phyloP scores from a whole-genome alignment of 1,284 basidiomycete genomes.

The Sphagnurus paluster region DNA sequence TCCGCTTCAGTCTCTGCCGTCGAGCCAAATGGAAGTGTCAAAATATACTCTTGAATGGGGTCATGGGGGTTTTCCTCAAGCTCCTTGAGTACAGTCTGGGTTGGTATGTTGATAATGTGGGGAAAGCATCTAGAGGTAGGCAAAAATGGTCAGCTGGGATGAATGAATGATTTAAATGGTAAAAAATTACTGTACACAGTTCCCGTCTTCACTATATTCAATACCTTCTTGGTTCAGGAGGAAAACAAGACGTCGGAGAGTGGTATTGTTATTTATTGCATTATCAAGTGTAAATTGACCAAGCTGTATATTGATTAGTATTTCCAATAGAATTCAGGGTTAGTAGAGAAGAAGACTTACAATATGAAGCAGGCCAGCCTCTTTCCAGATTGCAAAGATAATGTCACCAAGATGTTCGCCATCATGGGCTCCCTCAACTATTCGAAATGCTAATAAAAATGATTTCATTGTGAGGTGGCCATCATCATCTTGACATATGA shows the following conservation, averaged over 20 bases:
- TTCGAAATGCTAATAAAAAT: constrained; percentile 20
- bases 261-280: constrained; percentile 25
- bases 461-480: constrained; percentile 15
- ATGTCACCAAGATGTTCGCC: constrained; percentile 19
- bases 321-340: not conserved
- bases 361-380: constrained; percentile 14
- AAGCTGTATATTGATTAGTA: constrained; percentile 3
- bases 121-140: constrained; percentile 26
- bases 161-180: no score
- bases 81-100: constrained; percentile 11
- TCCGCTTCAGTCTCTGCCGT: not conserved
- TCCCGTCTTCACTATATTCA: constrained; percentile 23
- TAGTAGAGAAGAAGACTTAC: constrained; percentile 1
- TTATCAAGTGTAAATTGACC: constrained; percentile 17
- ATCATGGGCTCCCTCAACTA: constrained; percentile 16
- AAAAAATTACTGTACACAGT: constrained; percentile 24
- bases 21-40: not conserved
- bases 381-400: constrained; percentile 16
- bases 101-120: constrained; percentile 26
- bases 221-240: constrained; percentile 13
- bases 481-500: constrained; percentile 3
- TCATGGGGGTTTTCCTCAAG: constrained; percentile 1
- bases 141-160: not conserved
- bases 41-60: not conserved
- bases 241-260: constrained; percentile 17